Evolutionary conservation across 139 green algal species (phyloP).

Genomic region (Chlorella sorokiniana): DNA sequence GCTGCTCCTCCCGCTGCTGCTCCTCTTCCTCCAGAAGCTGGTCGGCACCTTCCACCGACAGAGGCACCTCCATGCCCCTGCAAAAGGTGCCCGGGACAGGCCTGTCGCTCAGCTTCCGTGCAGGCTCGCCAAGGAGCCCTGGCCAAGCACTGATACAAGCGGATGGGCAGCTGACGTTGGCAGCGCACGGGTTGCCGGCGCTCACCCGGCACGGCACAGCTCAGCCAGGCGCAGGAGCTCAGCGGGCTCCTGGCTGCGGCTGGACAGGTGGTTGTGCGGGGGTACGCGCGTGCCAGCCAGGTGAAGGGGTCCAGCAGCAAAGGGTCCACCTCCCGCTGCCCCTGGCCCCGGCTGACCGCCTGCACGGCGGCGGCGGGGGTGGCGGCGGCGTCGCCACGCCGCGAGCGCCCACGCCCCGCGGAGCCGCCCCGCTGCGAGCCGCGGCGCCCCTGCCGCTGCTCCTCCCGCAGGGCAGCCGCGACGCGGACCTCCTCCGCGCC

Average conservation of each 20-base stretch:
- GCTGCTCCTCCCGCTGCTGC: not conserved
- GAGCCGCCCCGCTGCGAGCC: not conserved
- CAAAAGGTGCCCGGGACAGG: not conserved
- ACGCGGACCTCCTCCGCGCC: not conserved
- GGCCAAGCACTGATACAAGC: too few species aligned
- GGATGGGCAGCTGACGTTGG: not conserved
- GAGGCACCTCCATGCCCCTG: conserved; percentile 7
- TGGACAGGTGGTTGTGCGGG: not conserved
- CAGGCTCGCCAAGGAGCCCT: not conserved
- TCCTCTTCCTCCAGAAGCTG: not conserved
- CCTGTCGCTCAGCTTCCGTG: too few species aligned
- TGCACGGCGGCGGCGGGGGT: not conserved
- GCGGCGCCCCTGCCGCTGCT: not conserved
- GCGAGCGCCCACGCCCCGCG: too few species aligned
- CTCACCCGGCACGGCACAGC: conserved; percentile 12
- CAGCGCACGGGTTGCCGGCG: not conserved
- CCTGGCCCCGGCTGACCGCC: too few species aligned
- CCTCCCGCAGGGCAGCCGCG: not conserved
- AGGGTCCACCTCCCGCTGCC: not conserved
- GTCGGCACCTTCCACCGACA: not conserved
- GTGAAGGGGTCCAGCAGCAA: not conserved
- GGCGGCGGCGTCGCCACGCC: too few species aligned
- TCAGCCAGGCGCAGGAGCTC: not conserved
- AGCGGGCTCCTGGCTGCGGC: not conserved
- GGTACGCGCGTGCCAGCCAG: not conserved